Conservation (phyloP, 2,329 filamentous ascomycete genomes). For the Aspergillus sp. region DNA sequence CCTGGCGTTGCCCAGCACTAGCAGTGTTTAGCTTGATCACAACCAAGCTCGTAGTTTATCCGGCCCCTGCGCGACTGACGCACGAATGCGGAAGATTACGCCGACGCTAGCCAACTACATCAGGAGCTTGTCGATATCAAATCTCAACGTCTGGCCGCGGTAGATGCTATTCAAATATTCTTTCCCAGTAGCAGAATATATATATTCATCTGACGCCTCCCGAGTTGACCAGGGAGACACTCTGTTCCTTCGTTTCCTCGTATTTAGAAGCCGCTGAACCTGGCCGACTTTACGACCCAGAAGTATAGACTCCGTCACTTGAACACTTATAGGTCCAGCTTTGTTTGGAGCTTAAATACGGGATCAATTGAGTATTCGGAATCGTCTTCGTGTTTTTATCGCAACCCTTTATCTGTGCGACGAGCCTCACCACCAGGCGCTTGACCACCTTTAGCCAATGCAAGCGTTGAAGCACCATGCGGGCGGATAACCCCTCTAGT, state of each 20-base stretch:
- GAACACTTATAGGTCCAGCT: neutral
- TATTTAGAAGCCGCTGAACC: neutral
- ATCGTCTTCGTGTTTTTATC: neutral
- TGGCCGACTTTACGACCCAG: neutral
- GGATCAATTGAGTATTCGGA: neutral
- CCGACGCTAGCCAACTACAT: conserved; percentile 13
- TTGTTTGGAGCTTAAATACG: neutral
- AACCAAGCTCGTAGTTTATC: neutral
- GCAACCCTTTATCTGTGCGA: neutral
- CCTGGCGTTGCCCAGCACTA: neutral
- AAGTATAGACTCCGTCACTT: neutral
- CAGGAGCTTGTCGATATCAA: neutral
- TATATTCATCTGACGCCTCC: no score
- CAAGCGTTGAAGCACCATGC: conserved; percentile 10
- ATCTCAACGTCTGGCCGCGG: neutral
- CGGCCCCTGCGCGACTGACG: conserved; percentile 2
- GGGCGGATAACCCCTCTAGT: neutral
- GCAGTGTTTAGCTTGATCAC: neutral
- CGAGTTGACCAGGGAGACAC: no score
- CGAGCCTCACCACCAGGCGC: neutral
- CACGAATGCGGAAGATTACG: conserved; percentile 17
- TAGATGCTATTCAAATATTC: neutral
- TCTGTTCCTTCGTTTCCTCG: neutral
- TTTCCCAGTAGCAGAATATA: no score
- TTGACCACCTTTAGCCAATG: neutral